phyloP scores from a whole-genome alignment of 768 basidiomycete species.

The Ramaria sp. region DNA sequence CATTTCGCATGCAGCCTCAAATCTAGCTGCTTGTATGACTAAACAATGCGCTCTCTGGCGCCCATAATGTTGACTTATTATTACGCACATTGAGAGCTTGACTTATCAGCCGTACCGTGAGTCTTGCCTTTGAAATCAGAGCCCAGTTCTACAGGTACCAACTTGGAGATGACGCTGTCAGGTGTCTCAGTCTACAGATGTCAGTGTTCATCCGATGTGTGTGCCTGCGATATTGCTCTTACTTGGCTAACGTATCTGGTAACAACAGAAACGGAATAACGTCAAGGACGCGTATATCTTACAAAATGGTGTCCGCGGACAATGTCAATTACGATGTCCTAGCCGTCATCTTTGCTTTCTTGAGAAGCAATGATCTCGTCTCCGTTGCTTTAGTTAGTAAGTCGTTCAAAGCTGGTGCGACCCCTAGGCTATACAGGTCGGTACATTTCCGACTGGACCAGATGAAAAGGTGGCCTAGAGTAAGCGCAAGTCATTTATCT shows the following conservation, averaged over 20 bases:
- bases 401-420: conserved; percentile 52
- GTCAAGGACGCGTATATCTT: neutral
- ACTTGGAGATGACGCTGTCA: no score
- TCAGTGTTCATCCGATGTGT: neutral
- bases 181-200: no score
- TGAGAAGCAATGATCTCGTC: conserved; percentile 44
- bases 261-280: no score
- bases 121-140: no score
- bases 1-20: no score
- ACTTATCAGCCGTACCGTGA: no score
- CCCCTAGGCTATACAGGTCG: conserved; percentile 50
- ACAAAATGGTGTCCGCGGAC: conserved; percentile 50
- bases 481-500: conserved; percentile 18
- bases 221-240: neutral
- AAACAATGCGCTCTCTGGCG: no score
- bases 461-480: conserved; percentile 45
- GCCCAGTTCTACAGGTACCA: no score
- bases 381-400: conserved; percentile 53
- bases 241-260: neutral
- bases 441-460: conserved; percentile 46
- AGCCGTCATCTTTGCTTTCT: conserved; percentile 49
- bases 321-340: conserved; percentile 66
- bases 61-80: no score
- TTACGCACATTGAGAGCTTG: no score
- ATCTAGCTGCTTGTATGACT: no score